Conservation (phyloP, 1,139 yeast species). For the Candida pseudoviswanathii region DNA sequence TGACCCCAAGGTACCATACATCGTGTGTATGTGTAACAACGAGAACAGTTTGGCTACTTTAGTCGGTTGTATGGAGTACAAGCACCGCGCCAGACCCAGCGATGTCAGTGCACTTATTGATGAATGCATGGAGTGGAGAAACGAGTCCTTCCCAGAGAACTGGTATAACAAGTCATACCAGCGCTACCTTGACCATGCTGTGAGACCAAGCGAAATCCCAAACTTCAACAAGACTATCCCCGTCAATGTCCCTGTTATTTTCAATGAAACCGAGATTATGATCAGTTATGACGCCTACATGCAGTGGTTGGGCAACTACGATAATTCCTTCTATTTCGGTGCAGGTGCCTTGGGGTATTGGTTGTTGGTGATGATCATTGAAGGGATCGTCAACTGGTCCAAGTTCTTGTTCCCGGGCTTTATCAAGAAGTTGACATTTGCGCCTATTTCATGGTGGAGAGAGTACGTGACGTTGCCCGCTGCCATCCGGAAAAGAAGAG, state of each 20-base stretch:
- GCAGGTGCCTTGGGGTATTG: conserved; percentile 51
- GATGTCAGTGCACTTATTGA: background rate
- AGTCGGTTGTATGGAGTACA: conserved; percentile 10
- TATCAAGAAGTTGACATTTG: conserved; percentile 24
- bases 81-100: background rate
- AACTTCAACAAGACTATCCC: conserved; percentile 22
- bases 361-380: conserved; percentile 44
- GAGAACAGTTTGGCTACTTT: conserved; percentile 4
- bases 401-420: conserved; percentile 28
- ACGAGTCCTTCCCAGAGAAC: conserved; percentile 4
- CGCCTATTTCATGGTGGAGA: conserved; percentile 27
- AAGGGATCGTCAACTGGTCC: conserved; percentile 45
- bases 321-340: conserved; percentile 48
- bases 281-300: conserved; percentile 3
- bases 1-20: too few relatives aligned
- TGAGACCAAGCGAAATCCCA: conserved; percentile 20
- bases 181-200: conserved; percentile 22
- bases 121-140: background rate
- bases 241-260: conserved; percentile 26
- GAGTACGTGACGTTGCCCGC: conserved; percentile 36
- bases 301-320: conserved; percentile 35
- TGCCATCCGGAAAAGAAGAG: conserved; percentile 22
- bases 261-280: conserved; percentile 17
- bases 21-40: too few relatives aligned
- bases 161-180: conserved; percentile 20